Evolutionary conservation across 345 rosid genomes (phyloP).

Genomic region (Arabis alpina): DNA sequence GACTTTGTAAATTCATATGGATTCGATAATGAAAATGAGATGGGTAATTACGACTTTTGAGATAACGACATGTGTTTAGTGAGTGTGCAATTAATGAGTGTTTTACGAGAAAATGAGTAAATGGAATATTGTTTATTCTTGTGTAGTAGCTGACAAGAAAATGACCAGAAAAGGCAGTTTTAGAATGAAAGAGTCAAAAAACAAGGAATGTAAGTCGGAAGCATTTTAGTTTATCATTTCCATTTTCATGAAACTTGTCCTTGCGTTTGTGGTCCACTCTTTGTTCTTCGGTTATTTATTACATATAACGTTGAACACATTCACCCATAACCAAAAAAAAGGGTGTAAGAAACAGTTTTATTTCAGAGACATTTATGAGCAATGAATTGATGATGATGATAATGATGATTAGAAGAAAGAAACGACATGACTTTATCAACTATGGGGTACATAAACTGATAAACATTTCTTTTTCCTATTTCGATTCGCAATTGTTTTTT

Average conservation of each 20-base stretch:
- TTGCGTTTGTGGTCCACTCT: constrained; percentile 39
- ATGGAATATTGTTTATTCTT: constrained; percentile 36
- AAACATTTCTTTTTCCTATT: too few species aligned
- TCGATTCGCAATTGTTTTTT: too few species aligned
- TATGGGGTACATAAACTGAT: too few species aligned
- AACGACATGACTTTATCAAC: background rate
- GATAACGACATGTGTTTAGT: constrained; percentile 34
- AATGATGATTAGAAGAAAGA: constrained; percentile 13
- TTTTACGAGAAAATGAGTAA: constrained; percentile 37
- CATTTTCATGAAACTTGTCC: constrained; percentile 45
- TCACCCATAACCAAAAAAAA: constrained; percentile 10
- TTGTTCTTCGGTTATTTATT: constrained; percentile 21
- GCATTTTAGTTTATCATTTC: constrained; percentile 34
- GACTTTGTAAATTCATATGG: constrained; percentile 17
- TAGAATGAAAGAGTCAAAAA: constrained; percentile 44
- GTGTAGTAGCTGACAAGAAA: constrained; percentile 39
- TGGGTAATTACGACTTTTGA: constrained; percentile 20
- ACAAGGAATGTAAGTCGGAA: constrained; percentile 38
- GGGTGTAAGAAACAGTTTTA: constrained; percentile 21
- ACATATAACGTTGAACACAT: constrained; percentile 33
- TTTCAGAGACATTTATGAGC: constrained; percentile 33
- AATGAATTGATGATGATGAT: constrained; percentile 10
- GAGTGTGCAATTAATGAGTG: background rate
- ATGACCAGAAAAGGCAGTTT: constrained; percentile 39
- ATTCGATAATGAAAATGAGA: constrained; percentile 28